Conservation (phyloP, 2,329 filamentous ascomycete genomes). For the Fusarium pseudocircinatum region DNA sequence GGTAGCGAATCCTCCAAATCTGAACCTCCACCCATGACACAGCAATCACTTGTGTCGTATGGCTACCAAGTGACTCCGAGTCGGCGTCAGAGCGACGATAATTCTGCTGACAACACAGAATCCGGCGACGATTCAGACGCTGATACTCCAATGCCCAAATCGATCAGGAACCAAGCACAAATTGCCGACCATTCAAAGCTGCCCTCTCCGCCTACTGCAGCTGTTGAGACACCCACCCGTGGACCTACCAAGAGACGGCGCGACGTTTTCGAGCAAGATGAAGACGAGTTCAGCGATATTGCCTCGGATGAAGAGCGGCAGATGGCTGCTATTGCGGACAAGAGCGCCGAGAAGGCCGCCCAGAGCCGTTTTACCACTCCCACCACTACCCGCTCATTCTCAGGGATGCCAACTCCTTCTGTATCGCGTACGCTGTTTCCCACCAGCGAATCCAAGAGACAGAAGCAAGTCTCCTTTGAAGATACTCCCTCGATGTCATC, state of each 20-base stretch:
- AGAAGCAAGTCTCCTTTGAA: conserved; percentile 48
- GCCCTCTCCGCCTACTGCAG: not conserved
- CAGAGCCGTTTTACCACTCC: conserved; percentile 42
- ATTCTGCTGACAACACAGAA: conserved; percentile 12
- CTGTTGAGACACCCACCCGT: conserved; percentile 31
- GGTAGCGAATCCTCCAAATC: conserved; percentile 25
- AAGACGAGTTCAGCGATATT: conserved; percentile 47
- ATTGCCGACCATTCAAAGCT: not conserved
- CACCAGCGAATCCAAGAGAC: conserved; percentile 42
- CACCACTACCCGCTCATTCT: conserved; percentile 29
- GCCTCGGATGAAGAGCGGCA: conserved; percentile 53
- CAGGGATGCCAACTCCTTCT: conserved; percentile 48
- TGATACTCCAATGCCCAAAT: not conserved
- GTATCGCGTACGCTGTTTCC: conserved; percentile 51
- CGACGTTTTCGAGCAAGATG: conserved; percentile 40
- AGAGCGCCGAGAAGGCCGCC: conserved; percentile 45
- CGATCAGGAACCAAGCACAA: not conserved
- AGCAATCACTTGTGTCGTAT: conserved; percentile 44
- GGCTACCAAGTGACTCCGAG: conserved; percentile 43
- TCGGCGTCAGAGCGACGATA: conserved; percentile 21
- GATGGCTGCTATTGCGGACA: conserved; percentile 49
- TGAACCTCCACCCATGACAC: conserved; percentile 44
- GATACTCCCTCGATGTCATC: conserved; percentile 24
- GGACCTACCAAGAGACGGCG: conserved; percentile 46
- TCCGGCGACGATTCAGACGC: conserved; percentile 23